Conservation (phyloP, 768 basidiomycete species). For the Boletus sp. region DNA sequence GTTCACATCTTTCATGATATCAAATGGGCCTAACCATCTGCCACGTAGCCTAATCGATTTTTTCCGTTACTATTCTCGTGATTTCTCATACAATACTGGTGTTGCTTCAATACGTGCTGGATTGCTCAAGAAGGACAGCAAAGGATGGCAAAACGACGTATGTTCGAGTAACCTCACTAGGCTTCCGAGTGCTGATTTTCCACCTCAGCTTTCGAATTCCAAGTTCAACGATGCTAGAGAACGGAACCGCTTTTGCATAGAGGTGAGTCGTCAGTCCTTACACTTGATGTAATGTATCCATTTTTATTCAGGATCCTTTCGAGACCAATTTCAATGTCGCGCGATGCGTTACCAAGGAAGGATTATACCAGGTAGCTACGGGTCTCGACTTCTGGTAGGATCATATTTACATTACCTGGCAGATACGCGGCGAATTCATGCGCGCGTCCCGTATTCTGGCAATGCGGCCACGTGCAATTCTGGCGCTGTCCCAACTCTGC, state of each 20-base stretch:
- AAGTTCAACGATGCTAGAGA: slow-evolving; percentile 75
- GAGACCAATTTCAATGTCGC: slow-evolving; percentile 96
- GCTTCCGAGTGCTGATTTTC: slow-evolving; percentile 6
- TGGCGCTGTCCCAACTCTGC: slow-evolving; percentile 85
- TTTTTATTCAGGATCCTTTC: slow-evolving; percentile 77
- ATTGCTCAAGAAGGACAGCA: slow-evolving; percentile 81
- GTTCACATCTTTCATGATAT: slow-evolving; percentile 25
- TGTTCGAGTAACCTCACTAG: slow-evolving; percentile 23
- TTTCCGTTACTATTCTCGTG: slow-evolving; percentile 93
- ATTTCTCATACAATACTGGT: slow-evolving; percentile 87
- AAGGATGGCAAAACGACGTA: slow-evolving; percentile 95
- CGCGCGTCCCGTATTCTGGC: slow-evolving; percentile 85
- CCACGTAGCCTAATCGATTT: slow-evolving; percentile 87
- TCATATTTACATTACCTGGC: background rate
- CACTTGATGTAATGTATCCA: background rate
- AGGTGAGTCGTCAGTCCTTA: slow-evolving; percentile 47
- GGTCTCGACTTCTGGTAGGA: background rate
- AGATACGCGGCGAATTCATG: slow-evolving; percentile 99
- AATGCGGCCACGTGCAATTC: slow-evolving; percentile 71
- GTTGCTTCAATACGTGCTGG: slow-evolving; percentile 91
- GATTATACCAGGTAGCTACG: slow-evolving; percentile 75
- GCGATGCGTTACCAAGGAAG: slow-evolving; percentile 94
- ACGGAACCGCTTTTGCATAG: slow-evolving; percentile 93
- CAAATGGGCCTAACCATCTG: slow-evolving; percentile 3
- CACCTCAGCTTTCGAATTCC: slow-evolving; percentile 42